Evolutionary conservation across 768 basidiomycete genomes (phyloP), one percentile per base, ranked within the genome.

Genomic region (Tricholoma hemisulphureum): DNA sequence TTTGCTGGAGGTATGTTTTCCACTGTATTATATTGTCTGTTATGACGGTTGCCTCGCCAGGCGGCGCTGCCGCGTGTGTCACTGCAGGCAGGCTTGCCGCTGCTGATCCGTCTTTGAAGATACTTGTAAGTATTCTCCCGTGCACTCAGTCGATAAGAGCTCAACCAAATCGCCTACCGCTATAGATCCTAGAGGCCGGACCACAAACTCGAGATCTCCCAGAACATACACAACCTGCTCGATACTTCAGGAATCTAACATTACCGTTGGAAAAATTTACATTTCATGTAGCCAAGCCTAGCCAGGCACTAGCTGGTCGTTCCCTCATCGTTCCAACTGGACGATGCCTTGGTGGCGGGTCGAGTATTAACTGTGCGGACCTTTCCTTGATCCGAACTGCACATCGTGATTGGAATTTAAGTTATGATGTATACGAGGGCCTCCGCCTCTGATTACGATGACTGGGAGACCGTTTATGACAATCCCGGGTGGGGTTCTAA

Each of bases 401-500:
- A 41, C 24, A 3, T 50, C 11, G 6, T 8, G 26, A 14, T 13
- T n/a, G n/a, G n/a, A n/a, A n/a, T n/a, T n/a, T 71, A 41, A 81
- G 79, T 80, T 58, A 76, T 77, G 65, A 75, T 82, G 75, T 88
- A 87, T 59, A 81, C 78, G 0, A 79, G 87, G 20, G 80, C 83
- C 9, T 68, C 81, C 6, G 80, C 83, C 1, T 86, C 85, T 0
- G 87, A 89, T 64, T 87, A 82, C 50, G 83, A 89, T 59, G 82
- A 83, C 51, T 88, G 86, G 87, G 79, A 81, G 63, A 69, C 58
- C 1, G 65, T 73, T 2, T 68, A 81, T 21, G 74, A 75, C 4
- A 86, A 87, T 64, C 68, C 78, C 1, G 87, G 86, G 2, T 89
- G 87, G 87, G 75, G 84, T 5, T 81, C 83, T 0, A 71, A 75